Base-by-base conservation (phyloP, 306 rosid genomes). In the Purshia tridentata region DNA sequence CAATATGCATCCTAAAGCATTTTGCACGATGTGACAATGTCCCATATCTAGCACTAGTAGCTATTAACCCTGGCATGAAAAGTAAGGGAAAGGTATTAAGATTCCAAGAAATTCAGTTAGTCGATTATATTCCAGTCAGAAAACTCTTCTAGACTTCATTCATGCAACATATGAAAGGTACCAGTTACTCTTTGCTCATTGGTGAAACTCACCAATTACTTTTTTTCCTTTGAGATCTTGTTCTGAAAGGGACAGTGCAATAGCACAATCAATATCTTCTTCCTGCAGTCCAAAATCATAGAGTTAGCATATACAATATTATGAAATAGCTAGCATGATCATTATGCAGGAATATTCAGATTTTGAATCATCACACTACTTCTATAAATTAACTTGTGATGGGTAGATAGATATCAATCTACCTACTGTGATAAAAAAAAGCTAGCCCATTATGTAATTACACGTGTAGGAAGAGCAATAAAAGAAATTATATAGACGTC, bases 211-310 rank as follows among this genome's bases (percentile, higher is more conserved):
- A 92, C 98, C 94, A 20, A 67, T 72, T 61, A 79, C 83, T 62
- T 68, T 68, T 67, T 85, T 80, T 75, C 86, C 92, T 73, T 89
- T 84, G 2, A 9, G 82, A 81, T 85, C 98, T 81, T 61, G 82
- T 74, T 87, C 96, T 7, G 88, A 70, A 73, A 92, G 90, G 53
- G 98, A 92, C 14, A 90, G 64, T 66, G 98, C 97, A 68, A 86
- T 84, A 35, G 97, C 98, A 70, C 67, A 45, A 6, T 88, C 90
- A 4, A 88, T 61, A 9, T 90, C 93, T 77, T 86, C 93, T 84
- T 76, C 98, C 98, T 92, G 89, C 84, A 83, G 42, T 55, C 81
- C 82, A 74, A 66, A 45, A 69, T 20, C 50, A 15, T 11, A 65
- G 44, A 45, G 54, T 65, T 54, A 65, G 41, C 65, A 70, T 18